A percentile compares a stretch with the other conserved stretches of the same genome.
Conservation (phyloP, 345 rosid genomes). For the Passiflora organensis region DNA sequence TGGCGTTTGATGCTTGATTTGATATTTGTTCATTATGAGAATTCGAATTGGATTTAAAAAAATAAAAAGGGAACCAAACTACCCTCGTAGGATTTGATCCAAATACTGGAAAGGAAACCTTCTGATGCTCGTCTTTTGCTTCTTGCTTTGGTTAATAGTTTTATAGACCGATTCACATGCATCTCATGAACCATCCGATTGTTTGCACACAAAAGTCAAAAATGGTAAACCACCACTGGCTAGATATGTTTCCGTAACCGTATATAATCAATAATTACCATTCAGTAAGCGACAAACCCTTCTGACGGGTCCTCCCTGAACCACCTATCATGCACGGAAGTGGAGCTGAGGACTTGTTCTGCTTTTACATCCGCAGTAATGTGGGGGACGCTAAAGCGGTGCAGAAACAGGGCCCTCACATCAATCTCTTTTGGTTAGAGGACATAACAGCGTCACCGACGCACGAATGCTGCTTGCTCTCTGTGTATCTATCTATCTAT, state of each 20-base stretch:
- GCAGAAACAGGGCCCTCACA: conserved; percentile 18
- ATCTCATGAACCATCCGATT: no score
- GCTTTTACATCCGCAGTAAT: conserved; percentile 15
- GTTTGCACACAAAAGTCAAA: no score
- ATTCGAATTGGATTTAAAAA: no score
- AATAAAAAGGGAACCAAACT: no score
- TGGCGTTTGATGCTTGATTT: neutral
- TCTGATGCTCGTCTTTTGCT: no score
- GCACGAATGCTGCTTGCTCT: conserved; percentile 8
- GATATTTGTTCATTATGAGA: no score
- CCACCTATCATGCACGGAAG: conserved; percentile 2
- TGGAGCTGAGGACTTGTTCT: conserved; percentile 16
- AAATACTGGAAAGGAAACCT: no score
- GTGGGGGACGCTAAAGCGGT: conserved; percentile 19
- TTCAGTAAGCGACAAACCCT: neutral
- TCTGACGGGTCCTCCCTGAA: neutral
- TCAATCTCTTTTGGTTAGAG: conserved; percentile 1
- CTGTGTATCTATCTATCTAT: no score
- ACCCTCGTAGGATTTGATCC: no score
- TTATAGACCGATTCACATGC: no score
- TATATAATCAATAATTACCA: neutral
- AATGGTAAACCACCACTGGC: neutral
- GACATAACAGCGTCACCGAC: neutral
- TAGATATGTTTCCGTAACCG: neutral
- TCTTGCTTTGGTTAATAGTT: no score